A percentile compares a stretch with the other conserved stretches of the same genome.
phyloP scores from a whole-genome alignment of 139 green algal species.

The Volvox reticuliferus region DNA sequence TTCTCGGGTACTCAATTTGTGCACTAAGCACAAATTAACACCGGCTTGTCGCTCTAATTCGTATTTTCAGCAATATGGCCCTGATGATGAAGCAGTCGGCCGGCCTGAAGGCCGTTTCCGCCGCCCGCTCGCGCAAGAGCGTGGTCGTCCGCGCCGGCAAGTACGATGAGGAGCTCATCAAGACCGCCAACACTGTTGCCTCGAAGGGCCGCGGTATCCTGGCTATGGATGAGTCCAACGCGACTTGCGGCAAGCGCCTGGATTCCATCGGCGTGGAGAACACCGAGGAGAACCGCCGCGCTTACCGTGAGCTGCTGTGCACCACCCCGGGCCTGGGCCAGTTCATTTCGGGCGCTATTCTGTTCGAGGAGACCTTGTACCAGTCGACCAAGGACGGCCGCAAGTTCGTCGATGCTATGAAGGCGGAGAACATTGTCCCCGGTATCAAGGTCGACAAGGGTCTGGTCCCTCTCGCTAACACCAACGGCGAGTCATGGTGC shows the following conservation, averaged over 20 bases:
- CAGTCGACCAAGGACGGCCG: conserved; percentile 87
- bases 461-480: conserved; percentile 93
- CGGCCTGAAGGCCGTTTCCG: conserved; percentile 43
- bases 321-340: conserved; percentile 91
- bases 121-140: conserved; percentile 7
- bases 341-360: conserved; percentile 94
- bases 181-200: conserved; percentile 90
- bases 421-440: conserved; percentile 85
- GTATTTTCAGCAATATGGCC: conserved; percentile 33
- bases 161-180: conserved; percentile 93
- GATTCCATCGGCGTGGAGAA: conserved; percentile 98
- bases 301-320: conserved; percentile 97
- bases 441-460: conserved; percentile 99
- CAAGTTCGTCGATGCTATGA: conserved; percentile 91
- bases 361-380: conserved; percentile 99
- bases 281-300: conserved; percentile 98
- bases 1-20: conserved; percentile 6
- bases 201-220: conserved; percentile 92
- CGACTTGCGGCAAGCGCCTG: conserved; percentile 96
- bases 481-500: conserved; percentile 93
- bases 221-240: conserved; percentile 99
- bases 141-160: conserved; percentile 61
- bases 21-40: conserved; percentile 21
- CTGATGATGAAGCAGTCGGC: conserved; percentile 36
- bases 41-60: conserved; percentile 26